Percentiles rank a stretch among this genome's conserved stretches.
These are phyloP conservation scores for Boletus patriciae DNA, from an alignment of 768 basidiomycete genomes.

Conservation along the genomic window DNA sequence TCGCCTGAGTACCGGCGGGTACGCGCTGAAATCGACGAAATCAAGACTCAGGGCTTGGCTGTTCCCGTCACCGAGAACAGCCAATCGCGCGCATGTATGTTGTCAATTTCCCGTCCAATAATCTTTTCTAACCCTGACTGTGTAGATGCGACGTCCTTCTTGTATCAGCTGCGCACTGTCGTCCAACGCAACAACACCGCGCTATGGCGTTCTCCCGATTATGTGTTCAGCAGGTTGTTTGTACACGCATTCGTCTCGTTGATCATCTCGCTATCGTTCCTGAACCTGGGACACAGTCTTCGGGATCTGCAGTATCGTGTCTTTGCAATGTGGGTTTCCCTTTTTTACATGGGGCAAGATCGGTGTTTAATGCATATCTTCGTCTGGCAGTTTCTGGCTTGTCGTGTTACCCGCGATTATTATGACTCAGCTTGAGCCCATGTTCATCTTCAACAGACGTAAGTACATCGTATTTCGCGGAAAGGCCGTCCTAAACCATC, in stretches of 20 bases:
- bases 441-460: slow-evolving; percentile 74
- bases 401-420: slow-evolving; percentile 70
- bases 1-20: slow-evolving; percentile 56
- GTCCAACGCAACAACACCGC: slow-evolving; percentile 64
- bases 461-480: slow-evolving; percentile 30
- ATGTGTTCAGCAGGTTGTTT: slow-evolving; percentile 81
- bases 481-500: neutral
- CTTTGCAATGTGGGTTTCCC: slow-evolving; percentile 63
- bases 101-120: neutral
- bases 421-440: slow-evolving; percentile 68
- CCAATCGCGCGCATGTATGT: slow-evolving; percentile 50
- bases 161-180: slow-evolving; percentile 71
- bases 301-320: slow-evolving; percentile 77
- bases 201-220: slow-evolving; percentile 82
- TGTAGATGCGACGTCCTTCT: slow-evolving; percentile 72
- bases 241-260: slow-evolving; percentile 70
- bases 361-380: neutral
- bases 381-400: slow-evolving; percentile 55
- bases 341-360: neutral
- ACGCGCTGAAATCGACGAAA: slow-evolving; percentile 43
- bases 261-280: slow-evolving; percentile 75
- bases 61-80: slow-evolving; percentile 41
- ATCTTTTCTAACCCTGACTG: neutral
- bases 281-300: slow-evolving; percentile 63
- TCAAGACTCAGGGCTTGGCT: slow-evolving; percentile 50